A percentile compares a stretch with the other conserved stretches of the same genome.
These are phyloP conservation scores for Chamaenerion angustifolium DNA, from an alignment of 345 rosid genomes.

Conservation along the genomic window DNA sequence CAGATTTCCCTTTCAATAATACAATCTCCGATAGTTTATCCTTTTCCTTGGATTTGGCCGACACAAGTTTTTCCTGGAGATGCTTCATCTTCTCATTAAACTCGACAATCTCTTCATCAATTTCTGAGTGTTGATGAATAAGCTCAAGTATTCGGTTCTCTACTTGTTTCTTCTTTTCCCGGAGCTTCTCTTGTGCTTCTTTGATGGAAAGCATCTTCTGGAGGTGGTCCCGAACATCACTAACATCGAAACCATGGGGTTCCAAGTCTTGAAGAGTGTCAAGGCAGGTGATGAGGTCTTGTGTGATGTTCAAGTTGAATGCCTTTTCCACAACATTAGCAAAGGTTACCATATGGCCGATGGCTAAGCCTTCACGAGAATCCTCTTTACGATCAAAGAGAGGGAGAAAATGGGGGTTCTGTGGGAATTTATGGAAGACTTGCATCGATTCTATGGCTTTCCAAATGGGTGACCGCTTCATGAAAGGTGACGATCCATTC, in stretches of 20 bases:
- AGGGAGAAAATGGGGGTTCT: conserved; percentile 26
- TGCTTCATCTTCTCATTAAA: conserved; percentile 7
- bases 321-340: conserved; percentile 11
- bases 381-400: conserved; percentile 8
- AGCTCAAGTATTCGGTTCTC: conserved; percentile 6
- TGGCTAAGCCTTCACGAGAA: conserved; percentile 26
- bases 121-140: conserved; percentile 3
- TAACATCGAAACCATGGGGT: conserved; percentile 19
- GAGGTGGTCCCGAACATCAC: conserved; percentile 7
- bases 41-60: conserved; percentile 4
- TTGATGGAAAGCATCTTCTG: conserved; percentile 12
- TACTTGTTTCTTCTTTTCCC: conserved; percentile 4
- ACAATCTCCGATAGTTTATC: neutral
- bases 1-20: too few relatives aligned
- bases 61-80: conserved; percentile 8
- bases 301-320: conserved; percentile 11
- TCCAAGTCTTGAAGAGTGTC: conserved; percentile 15
- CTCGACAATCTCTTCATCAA: conserved; percentile 5
- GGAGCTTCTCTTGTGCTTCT: conserved; percentile 9
- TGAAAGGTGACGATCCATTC: conserved; percentile 2
- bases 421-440: conserved; percentile 17
- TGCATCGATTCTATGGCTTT: conserved; percentile 16
- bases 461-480: conserved; percentile 13
- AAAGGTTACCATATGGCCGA: conserved; percentile 24
- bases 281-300: conserved; percentile 8